These are phyloP conservation scores for Chiua virens DNA, from an alignment of 768 basidiomycete genomes.

Conservation along the genomic window DNA sequence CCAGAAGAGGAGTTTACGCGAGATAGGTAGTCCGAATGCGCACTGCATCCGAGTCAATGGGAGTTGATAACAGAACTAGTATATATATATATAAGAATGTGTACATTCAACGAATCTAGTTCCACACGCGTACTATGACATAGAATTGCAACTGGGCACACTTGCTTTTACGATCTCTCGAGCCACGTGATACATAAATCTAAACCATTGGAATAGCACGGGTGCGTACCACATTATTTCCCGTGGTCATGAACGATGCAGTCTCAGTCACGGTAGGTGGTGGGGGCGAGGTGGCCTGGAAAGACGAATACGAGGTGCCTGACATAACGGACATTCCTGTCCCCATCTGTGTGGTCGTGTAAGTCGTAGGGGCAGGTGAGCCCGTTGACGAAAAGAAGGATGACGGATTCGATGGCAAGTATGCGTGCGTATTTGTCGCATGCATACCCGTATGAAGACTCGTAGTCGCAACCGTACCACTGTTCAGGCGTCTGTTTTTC, in stretches of 20 bases:
- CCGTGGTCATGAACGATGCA: conserved; percentile 7
- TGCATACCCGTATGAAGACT: background rate
- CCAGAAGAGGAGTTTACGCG: too few species aligned
- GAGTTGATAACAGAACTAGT: too few species aligned
- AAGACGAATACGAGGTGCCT: background rate
- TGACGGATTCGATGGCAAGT: conserved; percentile 13
- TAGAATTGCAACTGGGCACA: background rate
- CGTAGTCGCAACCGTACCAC: background rate
- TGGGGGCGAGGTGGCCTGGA: conserved; percentile 5
- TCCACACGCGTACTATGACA: background rate
- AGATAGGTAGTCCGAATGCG: too few species aligned
- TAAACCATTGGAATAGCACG: conserved; percentile 24
- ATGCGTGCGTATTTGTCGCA: conserved; percentile 3
- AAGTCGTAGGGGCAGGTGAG: conserved; percentile 2
- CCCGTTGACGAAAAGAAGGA: background rate
- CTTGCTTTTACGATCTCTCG: too few species aligned
- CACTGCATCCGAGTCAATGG: too few species aligned
- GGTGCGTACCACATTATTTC: background rate
- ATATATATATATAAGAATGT: background rate
- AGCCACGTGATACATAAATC: background rate
- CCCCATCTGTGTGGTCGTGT: background rate
- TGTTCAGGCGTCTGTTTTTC: background rate
- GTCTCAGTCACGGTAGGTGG: conserved; percentile 6
- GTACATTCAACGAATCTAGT: background rate
- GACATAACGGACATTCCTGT: background rate